A percentile compares a stretch with the other conserved stretches of the same genome.
These are phyloP conservation scores for Xylariaceae sp. DNA, from an alignment of 2,329 filamentous ascomycete species.

Conservation along the genomic window DNA sequence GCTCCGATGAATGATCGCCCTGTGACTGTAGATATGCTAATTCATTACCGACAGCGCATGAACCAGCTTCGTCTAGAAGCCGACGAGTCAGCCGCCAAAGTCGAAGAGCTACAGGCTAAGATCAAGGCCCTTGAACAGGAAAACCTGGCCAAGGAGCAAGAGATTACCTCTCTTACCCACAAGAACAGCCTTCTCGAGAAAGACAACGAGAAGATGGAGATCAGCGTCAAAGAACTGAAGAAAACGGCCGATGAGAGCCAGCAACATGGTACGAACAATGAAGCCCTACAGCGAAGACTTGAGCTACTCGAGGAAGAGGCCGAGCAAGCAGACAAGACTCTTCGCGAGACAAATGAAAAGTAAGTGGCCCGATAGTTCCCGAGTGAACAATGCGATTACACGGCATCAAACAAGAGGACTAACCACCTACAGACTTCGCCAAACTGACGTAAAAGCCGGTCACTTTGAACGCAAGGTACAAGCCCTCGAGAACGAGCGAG, in stretches of 20 bases:
- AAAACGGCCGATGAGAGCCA: conserved; percentile 74
- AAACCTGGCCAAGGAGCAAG: conserved; percentile 93
- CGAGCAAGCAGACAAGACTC: conserved; percentile 90
- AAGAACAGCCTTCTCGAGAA: conserved; percentile 86
- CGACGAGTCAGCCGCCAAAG: conserved; percentile 74
- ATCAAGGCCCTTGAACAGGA: conserved; percentile 92
- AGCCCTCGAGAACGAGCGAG: conserved; percentile 83
- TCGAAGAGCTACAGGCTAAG: conserved; percentile 80
- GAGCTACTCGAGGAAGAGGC: conserved; percentile 97
- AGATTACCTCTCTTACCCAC: conserved; percentile 93
- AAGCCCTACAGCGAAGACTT: conserved; percentile 83
- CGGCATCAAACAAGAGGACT: conserved; percentile 1
- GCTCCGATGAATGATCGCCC: not conserved
- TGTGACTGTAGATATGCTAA: conserved; percentile 7
- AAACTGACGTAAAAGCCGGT: conserved; percentile 98
- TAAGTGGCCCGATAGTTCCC: conserved; percentile 45
- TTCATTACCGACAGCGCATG: conserved; percentile 65
- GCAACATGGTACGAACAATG: conserved; percentile 82
- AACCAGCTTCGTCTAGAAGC: conserved; percentile 89
- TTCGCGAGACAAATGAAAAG: conserved; percentile 98
- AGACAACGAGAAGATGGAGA: conserved; percentile 91
- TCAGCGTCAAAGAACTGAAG: conserved; percentile 79
- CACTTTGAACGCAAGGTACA: conserved; percentile 99
- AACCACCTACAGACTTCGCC: conserved; percentile 66
- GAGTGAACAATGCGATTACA: not conserved